Conservation (phyloP, 148 eudicot species). For the Dysphania ambrosioides region DNA sequence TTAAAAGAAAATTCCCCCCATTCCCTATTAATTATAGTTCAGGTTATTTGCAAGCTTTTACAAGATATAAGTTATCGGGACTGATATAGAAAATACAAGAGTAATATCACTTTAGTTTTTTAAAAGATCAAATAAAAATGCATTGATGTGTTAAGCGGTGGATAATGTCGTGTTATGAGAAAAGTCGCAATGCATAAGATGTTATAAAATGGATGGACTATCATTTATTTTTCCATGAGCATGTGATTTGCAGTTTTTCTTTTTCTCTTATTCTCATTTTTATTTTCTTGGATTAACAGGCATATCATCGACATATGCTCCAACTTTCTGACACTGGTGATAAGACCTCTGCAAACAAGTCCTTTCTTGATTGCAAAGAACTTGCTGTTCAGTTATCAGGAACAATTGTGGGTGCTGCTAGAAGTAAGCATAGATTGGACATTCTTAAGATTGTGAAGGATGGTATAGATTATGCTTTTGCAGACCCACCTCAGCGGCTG, state of each 20-base stretch:
- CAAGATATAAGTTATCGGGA: neutral
- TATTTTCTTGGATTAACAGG: constrained; percentile 49
- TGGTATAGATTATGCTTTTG: constrained; percentile 77
- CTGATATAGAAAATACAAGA: neutral
- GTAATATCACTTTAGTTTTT: too few relatives aligned
- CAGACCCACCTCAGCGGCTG: constrained; percentile 55
- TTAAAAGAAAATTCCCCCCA: neutral
- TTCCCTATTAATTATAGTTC: neutral
- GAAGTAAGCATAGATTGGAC: constrained; percentile 67
- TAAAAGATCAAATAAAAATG: neutral
- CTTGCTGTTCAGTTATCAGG: constrained; percentile 73
- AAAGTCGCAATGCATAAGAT: neutral
- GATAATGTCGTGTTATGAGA: neutral
- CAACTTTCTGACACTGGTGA: constrained; percentile 38
- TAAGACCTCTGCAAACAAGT: constrained; percentile 43
- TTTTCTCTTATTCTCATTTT: neutral
- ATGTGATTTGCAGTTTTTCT: neutral
- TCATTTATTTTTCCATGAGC: neutral
- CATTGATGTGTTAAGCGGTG: neutral
- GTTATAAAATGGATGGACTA: neutral
- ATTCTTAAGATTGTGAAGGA: constrained; percentile 72
- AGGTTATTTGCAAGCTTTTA: neutral
- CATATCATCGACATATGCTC: constrained; percentile 53
- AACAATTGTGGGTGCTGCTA: constrained; percentile 65
- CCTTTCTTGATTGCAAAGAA: constrained; percentile 71